Conservation (phyloP, 2,329 filamentous ascomycete genomes). For the Xylariaceae sp. region DNA sequence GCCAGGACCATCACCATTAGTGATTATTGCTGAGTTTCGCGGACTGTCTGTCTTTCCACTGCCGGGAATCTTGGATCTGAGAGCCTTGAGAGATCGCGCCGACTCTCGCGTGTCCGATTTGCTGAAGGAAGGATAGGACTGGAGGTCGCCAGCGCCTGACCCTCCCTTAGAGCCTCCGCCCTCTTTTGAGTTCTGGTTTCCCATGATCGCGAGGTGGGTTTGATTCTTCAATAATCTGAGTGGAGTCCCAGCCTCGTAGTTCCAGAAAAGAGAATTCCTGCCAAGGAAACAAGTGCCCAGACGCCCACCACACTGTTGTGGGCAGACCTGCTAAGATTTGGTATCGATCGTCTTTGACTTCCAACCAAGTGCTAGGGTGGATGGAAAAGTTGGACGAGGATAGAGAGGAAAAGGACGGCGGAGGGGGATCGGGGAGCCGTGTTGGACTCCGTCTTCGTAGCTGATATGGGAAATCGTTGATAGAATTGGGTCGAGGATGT, state of each 20-base stretch:
- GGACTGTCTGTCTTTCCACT: slow-evolving; percentile 73
- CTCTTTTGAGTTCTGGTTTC: slow-evolving; percentile 68
- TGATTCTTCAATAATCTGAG: slow-evolving; percentile 1
- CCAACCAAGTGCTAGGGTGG: slow-evolving; percentile 41
- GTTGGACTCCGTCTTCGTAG: slow-evolving; percentile 47
- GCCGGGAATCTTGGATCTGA: slow-evolving; percentile 87
- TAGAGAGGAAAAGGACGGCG: slow-evolving; percentile 42
- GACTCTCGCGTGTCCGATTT: slow-evolving; percentile 93
- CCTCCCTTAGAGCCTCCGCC: slow-evolving; percentile 48
- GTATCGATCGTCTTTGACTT: background rate
- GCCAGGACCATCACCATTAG: slow-evolving; percentile 50
- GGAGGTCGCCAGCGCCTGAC: slow-evolving; percentile 54
- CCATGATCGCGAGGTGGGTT: slow-evolving; percentile 47
- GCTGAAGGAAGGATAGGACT: slow-evolving; percentile 88
- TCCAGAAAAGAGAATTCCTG: slow-evolving; percentile 9
- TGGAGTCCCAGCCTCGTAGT: slow-evolving; percentile 4
- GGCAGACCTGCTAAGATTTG: background rate
- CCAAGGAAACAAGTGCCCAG: slow-evolving; percentile 18
- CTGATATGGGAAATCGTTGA: slow-evolving; percentile 12
- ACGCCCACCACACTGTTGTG: slow-evolving; percentile 19
- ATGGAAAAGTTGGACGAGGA: slow-evolving; percentile 47
- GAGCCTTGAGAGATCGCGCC: slow-evolving; percentile 75
- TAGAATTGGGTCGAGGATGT: too few relatives aligned
- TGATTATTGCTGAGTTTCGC: slow-evolving; percentile 65
- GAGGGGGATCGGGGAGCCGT: slow-evolving; percentile 41